Evolutionary conservation across 2,329 filamentous ascomycete genomes (phyloP).

Genomic region (Tolypocladium endophyticum): DNA sequence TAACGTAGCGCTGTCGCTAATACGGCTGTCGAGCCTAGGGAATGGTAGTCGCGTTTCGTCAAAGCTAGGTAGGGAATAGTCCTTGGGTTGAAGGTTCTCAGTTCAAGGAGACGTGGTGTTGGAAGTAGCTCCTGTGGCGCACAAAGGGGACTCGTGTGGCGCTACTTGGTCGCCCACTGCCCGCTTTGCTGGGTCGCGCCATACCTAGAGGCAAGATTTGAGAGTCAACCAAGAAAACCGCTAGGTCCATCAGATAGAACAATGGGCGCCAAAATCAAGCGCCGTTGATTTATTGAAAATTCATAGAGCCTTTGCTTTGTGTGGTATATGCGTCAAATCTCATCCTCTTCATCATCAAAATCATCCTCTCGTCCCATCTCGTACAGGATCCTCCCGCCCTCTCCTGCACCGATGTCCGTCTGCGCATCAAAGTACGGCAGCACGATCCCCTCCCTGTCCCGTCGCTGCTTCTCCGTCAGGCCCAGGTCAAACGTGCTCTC

Average conservation of each 20-base stretch:
- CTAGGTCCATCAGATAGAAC: background rate
- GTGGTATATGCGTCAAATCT: conserved; percentile 46
- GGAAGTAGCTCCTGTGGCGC: background rate
- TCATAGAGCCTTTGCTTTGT: background rate
- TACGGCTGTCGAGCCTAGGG: background rate
- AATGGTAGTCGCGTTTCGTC: background rate
- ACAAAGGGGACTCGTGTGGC: background rate
- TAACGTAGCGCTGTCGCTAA: background rate
- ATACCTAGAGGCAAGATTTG: background rate
- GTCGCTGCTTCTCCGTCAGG: conserved; percentile 81
- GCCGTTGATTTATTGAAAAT: background rate
- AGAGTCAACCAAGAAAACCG: background rate
- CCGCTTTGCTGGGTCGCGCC: background rate
- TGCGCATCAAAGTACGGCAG: conserved; percentile 96
- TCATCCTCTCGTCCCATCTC: conserved; percentile 96
- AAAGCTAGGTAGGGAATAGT: background rate
- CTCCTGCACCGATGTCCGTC: conserved; percentile 64
- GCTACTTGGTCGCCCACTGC: background rate
- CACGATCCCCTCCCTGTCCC: conserved; percentile 79
- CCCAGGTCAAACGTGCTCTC: conserved; percentile 77
- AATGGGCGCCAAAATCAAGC: background rate
- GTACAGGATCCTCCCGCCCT: conserved; percentile 88
- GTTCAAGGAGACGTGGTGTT: background rate
- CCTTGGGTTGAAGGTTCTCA: background rate
- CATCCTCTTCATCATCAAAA: conserved; percentile 93